phyloP scores from a whole-genome alignment of 2,329 filamentous ascomycete species.

The Incumbomyces lentus region DNA sequence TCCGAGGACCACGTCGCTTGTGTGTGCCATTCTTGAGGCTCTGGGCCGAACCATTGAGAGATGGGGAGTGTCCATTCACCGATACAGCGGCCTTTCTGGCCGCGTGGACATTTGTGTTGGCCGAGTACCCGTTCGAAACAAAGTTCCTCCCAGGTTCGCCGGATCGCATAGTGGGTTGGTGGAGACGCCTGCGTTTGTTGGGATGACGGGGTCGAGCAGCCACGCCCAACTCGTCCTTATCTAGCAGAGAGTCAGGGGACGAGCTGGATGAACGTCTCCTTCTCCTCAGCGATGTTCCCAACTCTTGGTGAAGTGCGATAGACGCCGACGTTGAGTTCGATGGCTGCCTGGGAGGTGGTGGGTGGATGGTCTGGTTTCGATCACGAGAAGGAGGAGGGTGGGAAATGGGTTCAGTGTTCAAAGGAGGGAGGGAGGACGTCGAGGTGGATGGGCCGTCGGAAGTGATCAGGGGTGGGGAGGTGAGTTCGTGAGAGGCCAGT shows the following conservation, averaged over 20 bases:
- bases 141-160: conserved; percentile 42
- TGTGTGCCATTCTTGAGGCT: conserved; percentile 31
- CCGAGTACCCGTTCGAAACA: conserved; percentile 46
- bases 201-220: conserved; percentile 20
- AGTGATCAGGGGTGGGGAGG: conserved; percentile 50
- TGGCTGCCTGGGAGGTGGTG: no score
- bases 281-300: conserved; percentile 7
- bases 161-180: conserved; percentile 51
- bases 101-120: conserved; percentile 48
- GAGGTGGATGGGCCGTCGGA: conserved; percentile 56
- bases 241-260: conserved; percentile 25
- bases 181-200: conserved; percentile 50
- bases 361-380: neutral
- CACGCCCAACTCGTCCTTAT: conserved; percentile 17
- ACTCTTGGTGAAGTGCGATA: conserved; percentile 12
- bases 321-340: neutral
- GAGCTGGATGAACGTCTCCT: conserved; percentile 12
- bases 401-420: conserved; percentile 39
- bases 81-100: conserved; percentile 38
- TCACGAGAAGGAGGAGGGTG: conserved; percentile 23
- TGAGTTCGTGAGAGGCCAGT: conserved; percentile 58
- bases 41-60: conserved; percentile 27
- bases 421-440: conserved; percentile 41
- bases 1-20: conserved; percentile 22
- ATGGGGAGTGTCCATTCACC: conserved; percentile 45